phyloP scores from a whole-genome alignment of 768 basidiomycete genomes.

The Podaxis pistillaris region DNA sequence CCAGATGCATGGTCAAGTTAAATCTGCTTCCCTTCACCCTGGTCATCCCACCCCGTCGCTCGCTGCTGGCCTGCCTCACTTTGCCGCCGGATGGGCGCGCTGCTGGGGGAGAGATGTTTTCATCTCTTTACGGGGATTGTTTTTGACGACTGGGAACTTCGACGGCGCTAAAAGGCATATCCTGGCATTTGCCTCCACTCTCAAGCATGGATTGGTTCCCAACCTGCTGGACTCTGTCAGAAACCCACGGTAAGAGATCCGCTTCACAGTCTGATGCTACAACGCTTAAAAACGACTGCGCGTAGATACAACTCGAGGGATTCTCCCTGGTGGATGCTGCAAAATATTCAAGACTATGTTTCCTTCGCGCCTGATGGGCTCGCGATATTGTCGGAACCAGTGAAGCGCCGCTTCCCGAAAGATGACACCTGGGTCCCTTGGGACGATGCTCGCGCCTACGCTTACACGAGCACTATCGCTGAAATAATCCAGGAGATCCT shows the following conservation, averaged over 20 bases:
- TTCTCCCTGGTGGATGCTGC: conserved; percentile 99
- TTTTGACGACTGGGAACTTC: conserved; percentile 90
- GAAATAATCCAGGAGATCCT: conserved; percentile 96
- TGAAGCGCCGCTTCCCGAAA: conserved; percentile 92
- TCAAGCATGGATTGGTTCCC: conserved; percentile 96
- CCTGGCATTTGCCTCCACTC: conserved; percentile 85
- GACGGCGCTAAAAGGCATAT: conserved; percentile 87
- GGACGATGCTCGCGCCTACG: conserved; percentile 83
- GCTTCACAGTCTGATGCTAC: not conserved
- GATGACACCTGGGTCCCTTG: conserved; percentile 94
- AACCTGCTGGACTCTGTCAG: conserved; percentile 90
- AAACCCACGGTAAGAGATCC: conserved; percentile 63
- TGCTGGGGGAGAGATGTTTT: conserved; percentile 97
- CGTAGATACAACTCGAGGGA: conserved; percentile 92
- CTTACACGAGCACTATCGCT: conserved; percentile 80
- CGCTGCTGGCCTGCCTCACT: conserved; percentile 95
- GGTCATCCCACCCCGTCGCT: conserved; percentile 69
- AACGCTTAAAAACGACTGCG: not conserved
- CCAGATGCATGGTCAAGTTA: conserved; percentile 90
- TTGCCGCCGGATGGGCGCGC: conserved; percentile 89
- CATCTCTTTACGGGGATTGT: conserved; percentile 90
- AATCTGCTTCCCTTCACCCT: conserved; percentile 87
- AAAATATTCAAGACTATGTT: conserved; percentile 96
- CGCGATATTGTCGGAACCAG: conserved; percentile 71
- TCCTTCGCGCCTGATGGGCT: conserved; percentile 81